Evolutionary conservation across 306 rosid species (phyloP), one percentile per base, ranked within the genome.

Genomic region (Aeschynomene evenia): DNA sequence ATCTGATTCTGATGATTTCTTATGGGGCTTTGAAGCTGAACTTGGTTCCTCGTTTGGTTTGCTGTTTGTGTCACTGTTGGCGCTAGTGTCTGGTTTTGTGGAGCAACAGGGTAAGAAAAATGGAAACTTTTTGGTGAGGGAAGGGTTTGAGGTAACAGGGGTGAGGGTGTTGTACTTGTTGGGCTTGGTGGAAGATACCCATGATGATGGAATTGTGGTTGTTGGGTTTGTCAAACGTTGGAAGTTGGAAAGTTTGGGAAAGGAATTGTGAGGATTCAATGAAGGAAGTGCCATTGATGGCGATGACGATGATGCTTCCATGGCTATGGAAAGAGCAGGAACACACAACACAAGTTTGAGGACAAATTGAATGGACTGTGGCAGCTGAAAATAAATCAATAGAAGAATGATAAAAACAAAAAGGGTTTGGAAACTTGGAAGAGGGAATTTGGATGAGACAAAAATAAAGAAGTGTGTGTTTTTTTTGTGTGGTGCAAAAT

Each of bases 61-160:
- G 74, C 39, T 70, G 51, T 82, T 75, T 12, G 72, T 80, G 33
- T 76, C 79, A 70, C 71, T 81, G 72, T 77, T 69, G 7, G 79
- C 58, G 55, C 83, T 80, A 7, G 87, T 87, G 75, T 71, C 87
- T 19, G 88, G 88, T 74, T 85, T 85, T 16, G 88, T 74, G n/a
- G 89, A 86, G 81, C 91, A 88, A 63, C 84, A 80, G 51, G 74
- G 85, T 37, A 79, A 9, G 58, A 76, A 84, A 68, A 59, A 63
- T 61, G 76, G 85, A 33, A 74, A 66, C 53, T 49, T 70, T 55
- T 33, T 68, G 77, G 75, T 42, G 63, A 53, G 68, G 54, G 42
- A 36, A 36, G 79, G 63, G 65, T 26, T 71, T 39, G 70, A 72
- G 42, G 63, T 50, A 9, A 63, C 51, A 0, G 75, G 53, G 10